These are phyloP conservation scores for Botrytis fabae DNA, from an alignment of 2,329 filamentous ascomycete species.

Conservation along the genomic window DNA sequence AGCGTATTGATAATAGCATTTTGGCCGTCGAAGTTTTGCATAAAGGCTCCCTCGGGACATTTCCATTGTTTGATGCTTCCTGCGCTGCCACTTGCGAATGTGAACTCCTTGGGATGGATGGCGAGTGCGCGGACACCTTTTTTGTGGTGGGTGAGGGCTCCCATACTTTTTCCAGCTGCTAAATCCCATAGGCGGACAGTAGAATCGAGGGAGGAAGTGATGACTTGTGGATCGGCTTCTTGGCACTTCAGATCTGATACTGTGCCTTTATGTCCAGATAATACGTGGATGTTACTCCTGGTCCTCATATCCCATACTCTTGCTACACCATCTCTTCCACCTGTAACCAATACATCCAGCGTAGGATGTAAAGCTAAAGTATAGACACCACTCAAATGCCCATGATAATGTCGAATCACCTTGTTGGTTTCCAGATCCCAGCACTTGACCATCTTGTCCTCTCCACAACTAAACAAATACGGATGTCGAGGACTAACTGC, in stretches of 20 bases:
- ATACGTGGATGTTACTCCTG: conserved; percentile 89
- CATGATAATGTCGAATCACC: conserved; percentile 96
- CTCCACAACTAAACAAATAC: conserved; percentile 95
- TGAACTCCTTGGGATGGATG: conserved; percentile 89
- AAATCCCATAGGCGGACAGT: conserved; percentile 94
- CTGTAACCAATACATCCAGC: conserved; percentile 90
- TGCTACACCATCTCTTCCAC: conserved; percentile 90
- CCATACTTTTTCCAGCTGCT: conserved; percentile 93
- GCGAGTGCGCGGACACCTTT: conserved; percentile 88
- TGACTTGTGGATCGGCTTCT: conserved; percentile 94
- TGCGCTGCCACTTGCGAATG: conserved; percentile 89
- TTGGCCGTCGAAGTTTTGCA: conserved; percentile 98
- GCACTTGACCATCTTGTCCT: conserved; percentile 99
- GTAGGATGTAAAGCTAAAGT: conserved; percentile 91
- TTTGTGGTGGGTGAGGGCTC: conserved; percentile 95
- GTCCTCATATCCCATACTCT: conserved; percentile 99
- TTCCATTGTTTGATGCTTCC: conserved; percentile 99
- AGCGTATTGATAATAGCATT: conserved; percentile 96
- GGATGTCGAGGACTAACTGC: conserved; percentile 92
- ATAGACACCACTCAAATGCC: conserved; percentile 94
- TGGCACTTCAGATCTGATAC: conserved; percentile 89
- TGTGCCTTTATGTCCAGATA: conserved; percentile 87
- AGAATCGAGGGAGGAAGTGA: conserved; percentile 87
- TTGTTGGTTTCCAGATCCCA: conserved; percentile 99
- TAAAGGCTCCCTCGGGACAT: conserved; percentile 94